Conservation (phyloP, 208 protist species). For the Leishmania tarentolae region DNA sequence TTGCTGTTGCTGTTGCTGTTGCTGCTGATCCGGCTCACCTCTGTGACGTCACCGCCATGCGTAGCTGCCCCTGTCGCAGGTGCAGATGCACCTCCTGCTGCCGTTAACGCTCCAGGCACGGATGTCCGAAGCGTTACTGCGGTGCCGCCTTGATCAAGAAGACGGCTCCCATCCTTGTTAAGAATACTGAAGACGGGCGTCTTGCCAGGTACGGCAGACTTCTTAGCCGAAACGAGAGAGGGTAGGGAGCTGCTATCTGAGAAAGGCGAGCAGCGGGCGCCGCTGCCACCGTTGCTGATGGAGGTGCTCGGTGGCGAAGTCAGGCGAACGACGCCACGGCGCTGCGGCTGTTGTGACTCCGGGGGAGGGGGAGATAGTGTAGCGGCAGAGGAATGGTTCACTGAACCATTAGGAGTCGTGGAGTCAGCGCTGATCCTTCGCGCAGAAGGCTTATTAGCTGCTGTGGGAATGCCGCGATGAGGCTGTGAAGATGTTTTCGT, state of each 20-base stretch:
- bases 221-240: constrained; percentile 29
- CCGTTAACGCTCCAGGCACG: background rate
- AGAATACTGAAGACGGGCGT: constrained; percentile 55
- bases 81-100: background rate
- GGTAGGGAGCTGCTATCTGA: constrained; percentile 15
- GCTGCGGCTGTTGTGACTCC: constrained; percentile 11
- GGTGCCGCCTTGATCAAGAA: constrained; percentile 13
- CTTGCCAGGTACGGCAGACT: constrained; percentile 24
- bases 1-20: constrained; percentile 12
- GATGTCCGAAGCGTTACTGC: background rate
- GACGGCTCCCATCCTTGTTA: constrained; percentile 37
- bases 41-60: background rate
- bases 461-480: background rate
- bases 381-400: background rate
- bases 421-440: constrained; percentile 2
- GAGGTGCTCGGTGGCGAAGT: constrained; percentile 11
- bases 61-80: background rate
- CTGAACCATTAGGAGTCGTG: background rate
- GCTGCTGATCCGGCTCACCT: background rate
- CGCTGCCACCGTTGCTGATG: constrained; percentile 2
- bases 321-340: constrained; percentile 23
- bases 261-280: background rate
- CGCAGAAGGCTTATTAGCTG: background rate
- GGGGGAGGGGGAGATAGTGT: background rate
- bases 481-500: background rate